A percentile compares a stretch with the other conserved stretches of the same genome.
These are phyloP conservation scores for Xanthoconium purpureum DNA, from an alignment of 768 basidiomycete genomes.

Conservation along the genomic window DNA sequence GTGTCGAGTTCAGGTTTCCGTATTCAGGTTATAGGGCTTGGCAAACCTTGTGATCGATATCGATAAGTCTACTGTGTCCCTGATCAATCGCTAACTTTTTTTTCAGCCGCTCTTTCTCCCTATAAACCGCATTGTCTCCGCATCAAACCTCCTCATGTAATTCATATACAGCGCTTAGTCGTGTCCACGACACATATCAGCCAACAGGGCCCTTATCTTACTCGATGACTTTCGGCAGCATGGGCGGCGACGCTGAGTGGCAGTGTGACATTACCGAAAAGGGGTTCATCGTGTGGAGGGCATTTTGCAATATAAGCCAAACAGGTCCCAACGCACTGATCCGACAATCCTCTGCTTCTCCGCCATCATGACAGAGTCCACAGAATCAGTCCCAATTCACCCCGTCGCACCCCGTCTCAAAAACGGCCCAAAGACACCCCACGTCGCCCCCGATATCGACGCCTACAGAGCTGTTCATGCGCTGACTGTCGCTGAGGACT, in stretches of 20 bases:
- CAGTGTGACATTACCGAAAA: slow-evolving; percentile 19
- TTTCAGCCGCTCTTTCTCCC: slow-evolving; percentile 27
- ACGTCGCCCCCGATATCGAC: slow-evolving; percentile 76
- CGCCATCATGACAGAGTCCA: slow-evolving; percentile 40
- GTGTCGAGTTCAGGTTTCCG: no score
- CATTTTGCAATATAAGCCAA: slow-evolving; percentile 20
- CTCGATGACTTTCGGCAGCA: not conserved
- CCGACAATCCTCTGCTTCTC: slow-evolving; percentile 2
- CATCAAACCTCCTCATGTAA: not conserved
- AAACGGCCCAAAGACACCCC: slow-evolving; percentile 61
- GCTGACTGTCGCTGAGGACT: slow-evolving; percentile 69
- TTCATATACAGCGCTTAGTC: not conserved
- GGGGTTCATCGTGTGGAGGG: slow-evolving; percentile 1
- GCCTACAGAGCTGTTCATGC: slow-evolving; percentile 68
- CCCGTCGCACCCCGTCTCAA: slow-evolving; percentile 77
- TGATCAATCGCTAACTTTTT: not conserved
- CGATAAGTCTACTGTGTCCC: not conserved
- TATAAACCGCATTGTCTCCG: slow-evolving; percentile 25
- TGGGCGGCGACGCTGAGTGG: slow-evolving; percentile 4
- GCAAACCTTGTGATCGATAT: not conserved
- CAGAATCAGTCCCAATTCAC: slow-evolving; percentile 43
- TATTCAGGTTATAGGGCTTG: no score
- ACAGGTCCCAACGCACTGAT: not conserved
- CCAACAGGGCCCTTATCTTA: no score
- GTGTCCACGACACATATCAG: not conserved